phyloP scores from a whole-genome alignment of 306 rosid species.

The Cicer yamashitae region DNA sequence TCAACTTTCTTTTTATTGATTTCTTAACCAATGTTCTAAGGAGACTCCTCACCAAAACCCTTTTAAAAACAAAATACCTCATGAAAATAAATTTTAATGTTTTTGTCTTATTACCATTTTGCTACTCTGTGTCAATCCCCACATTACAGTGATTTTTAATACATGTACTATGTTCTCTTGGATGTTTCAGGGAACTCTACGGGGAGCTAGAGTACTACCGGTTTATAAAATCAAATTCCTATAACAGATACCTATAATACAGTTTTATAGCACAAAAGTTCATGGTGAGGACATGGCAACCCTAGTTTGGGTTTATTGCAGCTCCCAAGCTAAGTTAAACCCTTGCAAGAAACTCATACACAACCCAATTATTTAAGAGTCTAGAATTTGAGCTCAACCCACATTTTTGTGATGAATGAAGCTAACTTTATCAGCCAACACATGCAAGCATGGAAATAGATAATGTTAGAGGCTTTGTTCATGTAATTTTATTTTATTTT shows the following conservation, averaged over 20 bases:
- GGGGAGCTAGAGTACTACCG: conserved; percentile 64
- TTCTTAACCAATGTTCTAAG: neutral
- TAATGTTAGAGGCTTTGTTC: neutral
- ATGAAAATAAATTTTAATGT: too few species aligned
- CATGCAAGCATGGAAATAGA: neutral
- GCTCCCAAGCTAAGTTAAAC: neutral
- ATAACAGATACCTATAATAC: conserved; percentile 34
- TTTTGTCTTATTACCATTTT: neutral
- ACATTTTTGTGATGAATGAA: conserved; percentile 13
- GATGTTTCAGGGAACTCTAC: conserved; percentile 62
- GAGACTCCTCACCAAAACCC: too few species aligned
- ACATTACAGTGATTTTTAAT: neutral
- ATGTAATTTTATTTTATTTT: conserved; percentile 14
- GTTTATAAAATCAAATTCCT: conserved; percentile 43
- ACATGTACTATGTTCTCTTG: conserved; percentile 13
- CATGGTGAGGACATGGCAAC: neutral
- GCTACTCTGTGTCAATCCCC: neutral
- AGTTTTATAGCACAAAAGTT: neutral
- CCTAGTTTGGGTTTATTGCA: conserved; percentile 20
- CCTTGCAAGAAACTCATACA: neutral
- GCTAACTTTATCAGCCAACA: neutral
- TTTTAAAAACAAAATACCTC: too few species aligned
- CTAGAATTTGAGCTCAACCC: neutral
- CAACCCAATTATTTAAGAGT: neutral
- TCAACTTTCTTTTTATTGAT: neutral